These are phyloP conservation scores for Aeminium ludgeri DNA, from an alignment of 495 filamentous ascomycete species.

Conservation along the genomic window DNA sequence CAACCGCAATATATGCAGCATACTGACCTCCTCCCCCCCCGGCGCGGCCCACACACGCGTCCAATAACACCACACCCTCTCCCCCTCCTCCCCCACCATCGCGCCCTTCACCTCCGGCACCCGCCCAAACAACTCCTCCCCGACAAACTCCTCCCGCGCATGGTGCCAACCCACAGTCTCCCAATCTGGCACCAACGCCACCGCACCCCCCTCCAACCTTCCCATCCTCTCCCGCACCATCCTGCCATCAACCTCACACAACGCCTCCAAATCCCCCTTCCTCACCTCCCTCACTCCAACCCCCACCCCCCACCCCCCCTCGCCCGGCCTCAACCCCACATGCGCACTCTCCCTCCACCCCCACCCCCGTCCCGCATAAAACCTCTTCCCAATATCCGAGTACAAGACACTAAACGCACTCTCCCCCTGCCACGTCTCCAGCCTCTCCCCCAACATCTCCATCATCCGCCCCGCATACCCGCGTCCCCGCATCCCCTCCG, in stretches of 20 bases:
- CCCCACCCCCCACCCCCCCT: no score
- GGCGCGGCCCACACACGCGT: slow-evolving; percentile 48
- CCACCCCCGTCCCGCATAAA: slow-evolving; percentile 78
- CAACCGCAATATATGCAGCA: slow-evolving; percentile 61
- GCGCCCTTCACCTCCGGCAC: slow-evolving; percentile 52
- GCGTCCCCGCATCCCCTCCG: slow-evolving; percentile 48
- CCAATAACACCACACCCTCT: slow-evolving; percentile 66
- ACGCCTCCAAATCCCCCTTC: slow-evolving; percentile 34
- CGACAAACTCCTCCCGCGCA: slow-evolving; percentile 70
- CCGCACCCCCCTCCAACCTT: slow-evolving; percentile 21
- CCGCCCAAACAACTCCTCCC: slow-evolving; percentile 31
- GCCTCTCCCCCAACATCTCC: slow-evolving; percentile 35
- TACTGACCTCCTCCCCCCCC: slow-evolving; percentile 37
- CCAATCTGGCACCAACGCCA: slow-evolving; percentile 58
- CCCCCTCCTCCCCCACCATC: slow-evolving; percentile 30
- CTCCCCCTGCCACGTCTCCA: slow-evolving; percentile 35
- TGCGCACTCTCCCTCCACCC: slow-evolving; percentile 53
- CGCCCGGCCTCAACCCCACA: slow-evolving; percentile 31
- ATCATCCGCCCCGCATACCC: slow-evolving; percentile 69
- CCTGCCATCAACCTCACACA: slow-evolving; percentile 42
- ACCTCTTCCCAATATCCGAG: slow-evolving; percentile 90
- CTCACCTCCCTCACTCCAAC: slow-evolving; percentile 29
- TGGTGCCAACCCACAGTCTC: slow-evolving; percentile 72
- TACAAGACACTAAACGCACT: slow-evolving; percentile 58
- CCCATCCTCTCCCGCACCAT: slow-evolving; percentile 28